A percentile compares a stretch with the other conserved stretches of the same genome.
Evolutionary conservation across 129 eudicot genomes (phyloP).

Genomic region (Lactuca sativa): DNA sequence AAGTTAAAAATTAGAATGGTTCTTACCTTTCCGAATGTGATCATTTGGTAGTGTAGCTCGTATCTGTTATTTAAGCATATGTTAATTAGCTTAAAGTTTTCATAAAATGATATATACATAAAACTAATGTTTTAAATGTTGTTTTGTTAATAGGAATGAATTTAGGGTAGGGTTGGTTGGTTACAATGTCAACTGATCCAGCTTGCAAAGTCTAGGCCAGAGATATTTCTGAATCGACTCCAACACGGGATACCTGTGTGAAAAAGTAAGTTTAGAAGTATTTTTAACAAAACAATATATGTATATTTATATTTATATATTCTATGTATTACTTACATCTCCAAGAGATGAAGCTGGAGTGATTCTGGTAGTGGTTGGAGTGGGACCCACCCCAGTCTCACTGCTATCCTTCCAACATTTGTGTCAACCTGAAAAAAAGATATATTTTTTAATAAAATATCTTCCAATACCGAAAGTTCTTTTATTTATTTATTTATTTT

Average conservation of each 20-base stretch:
- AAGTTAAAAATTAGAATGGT: background rate
- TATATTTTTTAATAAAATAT: background rate
- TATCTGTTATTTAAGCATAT: slow-evolving; percentile 56
- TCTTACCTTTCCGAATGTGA: slow-evolving; percentile 96
- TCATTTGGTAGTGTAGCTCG: slow-evolving; percentile 97
- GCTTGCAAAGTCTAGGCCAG: slow-evolving; percentile 99
- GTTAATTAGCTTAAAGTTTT: slow-evolving; percentile 23
- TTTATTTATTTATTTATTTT: too few species aligned
- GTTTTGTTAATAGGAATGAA: slow-evolving; percentile 8
- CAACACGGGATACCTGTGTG: slow-evolving; percentile 78
- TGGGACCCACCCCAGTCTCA: slow-evolving; percentile 99
- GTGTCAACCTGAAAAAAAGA: slow-evolving; percentile 73
- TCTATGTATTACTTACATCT: slow-evolving; percentile 55
- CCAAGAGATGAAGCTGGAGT: slow-evolving; percentile 85
- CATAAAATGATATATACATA: background rate
- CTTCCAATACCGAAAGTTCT: slow-evolving; percentile 6
- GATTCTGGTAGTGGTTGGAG: slow-evolving; percentile 96
- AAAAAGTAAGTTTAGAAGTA: slow-evolving; percentile 20
- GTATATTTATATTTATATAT: background rate
- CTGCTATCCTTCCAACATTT: slow-evolving; percentile 94
- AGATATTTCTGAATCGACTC: slow-evolving; percentile 89
- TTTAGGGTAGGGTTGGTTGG: slow-evolving; percentile 22
- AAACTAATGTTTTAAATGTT: background rate
- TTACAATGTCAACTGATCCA: slow-evolving; percentile 95
- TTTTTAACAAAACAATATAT: background rate